Evolutionary conservation across 2,329 filamentous ascomycete species (phyloP).

Genomic region (Aureobasidium lini): DNA sequence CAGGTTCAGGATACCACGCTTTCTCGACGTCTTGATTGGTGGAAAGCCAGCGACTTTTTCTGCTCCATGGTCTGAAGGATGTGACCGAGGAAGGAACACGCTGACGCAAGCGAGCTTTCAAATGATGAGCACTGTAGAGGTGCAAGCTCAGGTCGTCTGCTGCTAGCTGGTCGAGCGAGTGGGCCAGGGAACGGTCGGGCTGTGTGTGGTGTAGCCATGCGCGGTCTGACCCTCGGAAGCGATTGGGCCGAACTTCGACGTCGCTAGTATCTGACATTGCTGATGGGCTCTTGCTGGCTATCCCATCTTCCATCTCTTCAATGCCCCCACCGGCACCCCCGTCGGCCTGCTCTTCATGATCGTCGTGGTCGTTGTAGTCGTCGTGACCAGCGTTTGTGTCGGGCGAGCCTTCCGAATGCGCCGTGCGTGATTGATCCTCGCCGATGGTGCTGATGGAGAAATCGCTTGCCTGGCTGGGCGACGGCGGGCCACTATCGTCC

Average conservation of each 20-base stretch:
- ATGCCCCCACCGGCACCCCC: not conserved
- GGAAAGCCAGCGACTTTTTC: constrained; percentile 34
- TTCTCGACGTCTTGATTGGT: constrained; percentile 25
- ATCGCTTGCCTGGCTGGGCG: constrained; percentile 7
- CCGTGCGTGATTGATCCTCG: not conserved
- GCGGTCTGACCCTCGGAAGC: constrained; percentile 58
- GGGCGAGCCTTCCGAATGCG: not conserved
- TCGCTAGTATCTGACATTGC: constrained; percentile 2
- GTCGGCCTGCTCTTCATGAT: not conserved
- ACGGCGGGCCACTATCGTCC: not conserved
- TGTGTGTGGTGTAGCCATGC: constrained; percentile 61
- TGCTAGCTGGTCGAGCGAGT: constrained; percentile 55
- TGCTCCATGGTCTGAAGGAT: constrained; percentile 28
- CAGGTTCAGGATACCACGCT: constrained; percentile 41
- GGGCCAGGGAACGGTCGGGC: constrained; percentile 55
- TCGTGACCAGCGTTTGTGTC: not conserved
- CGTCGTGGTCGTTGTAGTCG: not conserved
- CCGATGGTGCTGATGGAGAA: constrained; percentile 10
- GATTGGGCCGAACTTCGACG: constrained; percentile 34
- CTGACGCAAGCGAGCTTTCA: constrained; percentile 47
- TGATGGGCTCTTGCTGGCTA: not conserved
- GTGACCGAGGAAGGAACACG: not conserved
- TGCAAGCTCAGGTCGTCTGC: constrained; percentile 65
- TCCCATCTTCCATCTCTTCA: not conserved
- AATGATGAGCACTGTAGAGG: constrained; percentile 67